Evolutionary conservation across 192 early-diverging fungal species (phyloP), one percentile per base, ranked within the genome.

Genomic region (Backusella australiensis): DNA sequence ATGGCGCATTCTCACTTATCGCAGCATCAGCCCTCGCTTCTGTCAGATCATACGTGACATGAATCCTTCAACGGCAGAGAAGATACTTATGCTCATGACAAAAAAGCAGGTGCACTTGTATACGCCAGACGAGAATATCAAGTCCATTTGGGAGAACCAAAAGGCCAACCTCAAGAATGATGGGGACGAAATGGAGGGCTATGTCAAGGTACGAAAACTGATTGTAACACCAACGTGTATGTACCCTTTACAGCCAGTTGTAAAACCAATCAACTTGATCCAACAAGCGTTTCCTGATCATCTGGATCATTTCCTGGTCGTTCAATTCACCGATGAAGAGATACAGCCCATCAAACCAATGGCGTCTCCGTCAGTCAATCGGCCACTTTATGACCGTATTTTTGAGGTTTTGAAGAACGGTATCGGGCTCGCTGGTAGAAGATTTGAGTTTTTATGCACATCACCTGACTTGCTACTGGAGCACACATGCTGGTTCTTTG

Each of bases 401-500:
- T 83, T 83, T 34, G 67, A 80, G 5, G 71, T 75, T 0, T 36
- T 89, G 59, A 69, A 67, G 7, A 69, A 67, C 38, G 91, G 91
- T 1, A 81, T 92, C 52, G 46, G 53, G 17, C 81, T 93, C 26
- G 87, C 84, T 1, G 82, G 87, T 23, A 67, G 85, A 5, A 46
- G 53, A 5, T 92, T 86, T 69, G 78, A 87, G 12, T 93, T 92
- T 69, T 68, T 89, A 56, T 88, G 86, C 34, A 91, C 83, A 69
- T 87, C 87, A 0, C 87, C 87, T 21, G 89, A 85, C 66, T 86
- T 84, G 69, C 67, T 90, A 12, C 68, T 83, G 14, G 86, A 85
- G 34, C 86, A 85, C 42, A 84, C 80, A 35, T 91, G 84, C 19
- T 94, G 90, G 92, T 92, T 93, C 75, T 94, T 91, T 78, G 83